Evolutionary conservation across 768 basidiomycete genomes (phyloP).

Genomic region (Tulasnella calospora): DNA sequence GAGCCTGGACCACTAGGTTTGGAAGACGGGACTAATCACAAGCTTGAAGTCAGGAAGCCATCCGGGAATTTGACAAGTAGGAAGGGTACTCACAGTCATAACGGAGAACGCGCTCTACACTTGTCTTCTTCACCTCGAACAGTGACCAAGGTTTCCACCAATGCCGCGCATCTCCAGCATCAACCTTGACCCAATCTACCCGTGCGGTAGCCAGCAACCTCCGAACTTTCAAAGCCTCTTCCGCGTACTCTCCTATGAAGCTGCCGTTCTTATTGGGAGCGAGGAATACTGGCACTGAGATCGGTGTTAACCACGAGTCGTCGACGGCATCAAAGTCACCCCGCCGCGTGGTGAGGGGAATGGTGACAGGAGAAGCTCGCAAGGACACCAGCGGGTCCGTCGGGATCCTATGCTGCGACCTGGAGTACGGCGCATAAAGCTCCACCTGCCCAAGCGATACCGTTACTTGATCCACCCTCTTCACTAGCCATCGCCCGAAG

Average conservation of each 20-base stretch:
- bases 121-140: not conserved
- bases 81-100: conserved; percentile 5
- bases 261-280: not conserved
- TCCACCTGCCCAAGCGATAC: conserved; percentile 6
- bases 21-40: not conserved
- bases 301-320: conserved; percentile 21
- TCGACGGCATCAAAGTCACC: not conserved
- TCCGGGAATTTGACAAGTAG: not conserved
- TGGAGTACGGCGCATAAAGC: conserved; percentile 21
- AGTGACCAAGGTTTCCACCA: conserved; percentile 20
- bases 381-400: conserved; percentile 14
- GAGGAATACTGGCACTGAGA: conserved; percentile 14
- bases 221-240: conserved; percentile 12
- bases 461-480: conserved; percentile 2
- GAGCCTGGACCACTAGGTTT: not conserved
- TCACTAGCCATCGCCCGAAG: conserved; percentile 23
- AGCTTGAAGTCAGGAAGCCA: not conserved
- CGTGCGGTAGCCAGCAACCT: conserved; percentile 11
- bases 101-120: conserved; percentile 1
- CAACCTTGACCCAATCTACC: conserved; percentile 3
- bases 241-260: conserved; percentile 10
- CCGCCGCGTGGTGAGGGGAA: conserved; percentile 21
- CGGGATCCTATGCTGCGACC: conserved; percentile 19
- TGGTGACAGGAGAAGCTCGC: conserved; percentile 1
- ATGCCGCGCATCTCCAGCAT: not conserved